Evolutionary conservation across 345 rosid species (phyloP), one percentile per base, ranked within the genome.

Genomic region (Anacardium occidentale): DNA sequence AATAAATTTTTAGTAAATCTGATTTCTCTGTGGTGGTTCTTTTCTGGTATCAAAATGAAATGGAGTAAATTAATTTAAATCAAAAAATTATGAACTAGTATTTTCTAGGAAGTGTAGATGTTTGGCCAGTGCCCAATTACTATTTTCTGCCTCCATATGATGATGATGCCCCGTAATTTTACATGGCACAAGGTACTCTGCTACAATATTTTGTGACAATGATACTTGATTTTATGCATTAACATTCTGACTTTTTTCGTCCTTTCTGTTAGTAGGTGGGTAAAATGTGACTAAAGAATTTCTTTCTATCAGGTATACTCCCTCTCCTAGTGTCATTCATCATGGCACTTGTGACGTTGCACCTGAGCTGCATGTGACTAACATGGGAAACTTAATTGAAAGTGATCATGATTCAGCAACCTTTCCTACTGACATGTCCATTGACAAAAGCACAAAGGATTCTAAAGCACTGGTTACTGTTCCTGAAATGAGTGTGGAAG

Each of bases 341-440:
- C 74, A 69, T 69, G 82, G 75, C 69, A 63, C 64, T 44, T 64
- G 81, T 74, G 80, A 76, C 78, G 75, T 72, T 15, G 66, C 81
- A 21, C 73, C 80, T 61, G 80, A 86, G 62, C 80, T 69, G 70
- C 81, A 72, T 47, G 77, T 64, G 76, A 52, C 74, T 58, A 82
- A 83, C 81, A 54, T 77, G 10, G 85, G 88, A 60, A 83, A 83
- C 74, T 78, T 76, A 42, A 80, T 85, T 75, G 96, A 92, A 77
- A 91, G 94, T 70, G 93, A 92, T 85, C 89, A 85, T 82, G 98
- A 90, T 74, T 89, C 91, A 18, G 94, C 90, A 65, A 83, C 97
- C 73, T 89, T 93, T 63, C 85, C 90, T 37, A 55, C 81, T 52
- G 82, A 80, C 53, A 37, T 80, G 76, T 81, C 88, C 57, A 75